Evolutionary conservation across 129 eudicot genomes (phyloP), one percentile per base, ranked within the genome.

Genomic region (Pulicaria dysenterica): DNA sequence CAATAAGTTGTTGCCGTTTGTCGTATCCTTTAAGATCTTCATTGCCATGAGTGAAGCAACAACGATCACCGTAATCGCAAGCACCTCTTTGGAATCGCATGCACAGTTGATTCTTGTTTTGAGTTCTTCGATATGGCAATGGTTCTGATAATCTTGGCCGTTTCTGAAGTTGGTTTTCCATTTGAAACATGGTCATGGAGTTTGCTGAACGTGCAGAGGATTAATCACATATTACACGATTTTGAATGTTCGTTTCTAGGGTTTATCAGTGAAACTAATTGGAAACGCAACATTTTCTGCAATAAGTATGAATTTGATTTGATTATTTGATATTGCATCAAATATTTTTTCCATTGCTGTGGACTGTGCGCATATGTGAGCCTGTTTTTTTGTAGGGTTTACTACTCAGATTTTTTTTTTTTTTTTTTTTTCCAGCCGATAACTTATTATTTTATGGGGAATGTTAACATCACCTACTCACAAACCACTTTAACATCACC

Each of bases 1-100:
- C 59, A 43, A 8, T 8, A 44, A 39, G 56, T 54, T 55, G 31
- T 7, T 19, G 9, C 17, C 55, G 36, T 24, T 4, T 55, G 7
- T 53, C 55, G 39, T 24, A 44, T 36, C 60, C 69, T 13, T 42
- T 61, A n/a, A 53, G 46, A 6, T 75, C 86, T 14, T 58, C 64
- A 10, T 11, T 42, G 41, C 16, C 68, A 69, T 87, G 97, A 60
- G 85, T 63, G 77, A 24, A 87, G 9, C 67, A 80, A 51, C 96
- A 89, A 17, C 46, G 76, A 17, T 69, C 84, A 41, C 90, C 92
- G 71, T 69, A 82, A 62, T 15, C 53, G 79, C 89, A 90, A 5
- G 47, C 48, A 5, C 89, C 91, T 19, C 71, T 76, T 77, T 34
- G 77, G 47, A 88, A 88, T 13, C 19, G 70, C 55, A 31, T 47